These are phyloP conservation scores for Pythium phragmiticola DNA, from an alignment of 352 stramenopile species.

Conservation along the genomic window DNA sequence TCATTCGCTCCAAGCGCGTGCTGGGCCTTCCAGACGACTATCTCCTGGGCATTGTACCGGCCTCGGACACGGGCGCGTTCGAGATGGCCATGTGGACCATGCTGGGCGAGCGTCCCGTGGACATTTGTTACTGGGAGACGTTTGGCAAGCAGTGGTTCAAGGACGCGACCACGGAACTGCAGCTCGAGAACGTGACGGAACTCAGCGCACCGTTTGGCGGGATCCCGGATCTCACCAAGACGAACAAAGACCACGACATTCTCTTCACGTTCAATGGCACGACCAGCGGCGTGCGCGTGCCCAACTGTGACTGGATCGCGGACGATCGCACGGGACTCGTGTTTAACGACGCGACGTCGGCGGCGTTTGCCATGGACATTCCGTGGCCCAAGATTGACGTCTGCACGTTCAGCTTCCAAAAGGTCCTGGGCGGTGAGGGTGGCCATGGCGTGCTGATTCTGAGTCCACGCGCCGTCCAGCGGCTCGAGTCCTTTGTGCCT, in stretches of 20 bases:
- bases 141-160: constrained; percentile 97
- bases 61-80: constrained; percentile 98
- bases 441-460: constrained; percentile 98
- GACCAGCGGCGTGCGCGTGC: constrained; percentile 96
- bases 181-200: constrained; percentile 93
- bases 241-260: constrained; percentile 96
- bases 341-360: constrained; percentile 98
- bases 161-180: constrained; percentile 94
- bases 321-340: constrained; percentile 94
- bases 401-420: constrained; percentile 99
- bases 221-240: constrained; percentile 92
- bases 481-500: constrained; percentile 95
- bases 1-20: constrained; percentile 94
- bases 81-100: constrained; percentile 99
- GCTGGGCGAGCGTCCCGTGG: constrained; percentile 92
- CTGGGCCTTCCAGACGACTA: constrained; percentile 95
- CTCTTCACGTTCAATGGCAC: constrained; percentile 99
- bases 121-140: constrained; percentile 96
- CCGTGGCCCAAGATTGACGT: constrained; percentile 99
- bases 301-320: constrained; percentile 95
- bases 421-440: constrained; percentile 98
- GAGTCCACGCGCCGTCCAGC: constrained; percentile 94
- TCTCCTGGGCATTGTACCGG: constrained; percentile 95
- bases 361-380: constrained; percentile 99
- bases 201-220: constrained; percentile 95